These are phyloP conservation scores for Tylopilus sp. DNA, from an alignment of 768 basidiomycete genomes.

Conservation along the genomic window DNA sequence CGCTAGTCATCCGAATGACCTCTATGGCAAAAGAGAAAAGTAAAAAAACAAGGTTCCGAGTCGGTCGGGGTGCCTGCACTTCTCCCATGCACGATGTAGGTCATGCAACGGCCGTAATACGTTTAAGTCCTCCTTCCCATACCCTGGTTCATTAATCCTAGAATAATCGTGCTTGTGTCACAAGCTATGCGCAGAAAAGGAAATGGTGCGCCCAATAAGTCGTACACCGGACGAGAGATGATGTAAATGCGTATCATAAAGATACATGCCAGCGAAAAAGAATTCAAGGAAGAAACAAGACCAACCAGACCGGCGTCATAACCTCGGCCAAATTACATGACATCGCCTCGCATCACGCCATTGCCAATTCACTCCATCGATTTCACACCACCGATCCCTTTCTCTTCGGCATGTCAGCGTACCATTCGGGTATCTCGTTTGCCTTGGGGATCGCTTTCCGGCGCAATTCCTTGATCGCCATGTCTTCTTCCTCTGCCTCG, in stretches of 20 bases:
- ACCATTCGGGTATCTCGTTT: conserved; percentile 75
- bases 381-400: conserved; percentile 24
- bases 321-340: conserved; percentile 13
- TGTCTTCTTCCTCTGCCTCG: conserved; percentile 54
- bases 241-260: conserved; percentile 18
- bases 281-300: conserved; percentile 7
- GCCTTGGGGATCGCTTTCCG: conserved; percentile 64
- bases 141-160: conserved; percentile 22
- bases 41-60: conserved; percentile 29
- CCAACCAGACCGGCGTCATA: background rate
- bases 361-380: conserved; percentile 6
- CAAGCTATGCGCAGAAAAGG: background rate
- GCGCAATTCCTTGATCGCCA: conserved; percentile 58
- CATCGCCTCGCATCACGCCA: conserved; percentile 18
- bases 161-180: conserved; percentile 18
- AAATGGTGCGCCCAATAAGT: background rate
- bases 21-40: background rate
- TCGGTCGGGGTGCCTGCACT: conserved; percentile 20
- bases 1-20: background rate
- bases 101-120: conserved; percentile 20
- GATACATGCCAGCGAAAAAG: conserved; percentile 4
- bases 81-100: conserved; percentile 12
- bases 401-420: conserved; percentile 64
- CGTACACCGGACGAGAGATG: conserved; percentile 1
- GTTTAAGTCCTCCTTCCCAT: conserved; percentile 18